phyloP scores from a whole-genome alignment of 805 yeast species.

The Saccharomycopsis schoenii region DNA sequence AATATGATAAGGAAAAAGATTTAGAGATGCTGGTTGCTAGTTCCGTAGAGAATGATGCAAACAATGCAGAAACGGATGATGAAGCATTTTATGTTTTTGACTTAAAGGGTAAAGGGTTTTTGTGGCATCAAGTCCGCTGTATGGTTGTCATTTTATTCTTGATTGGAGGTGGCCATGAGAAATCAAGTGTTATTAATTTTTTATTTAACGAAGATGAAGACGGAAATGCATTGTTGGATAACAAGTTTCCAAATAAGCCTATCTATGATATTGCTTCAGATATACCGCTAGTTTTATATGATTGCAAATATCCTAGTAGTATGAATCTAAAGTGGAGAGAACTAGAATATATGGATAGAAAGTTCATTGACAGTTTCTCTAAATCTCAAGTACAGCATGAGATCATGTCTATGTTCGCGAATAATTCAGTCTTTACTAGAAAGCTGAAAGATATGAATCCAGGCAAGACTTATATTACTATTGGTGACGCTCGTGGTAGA shows the following conservation, averaged over 20 bases:
- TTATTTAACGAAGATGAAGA: conserved; percentile 46
- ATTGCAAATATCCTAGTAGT: conserved; percentile 63
- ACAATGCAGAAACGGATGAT: background rate
- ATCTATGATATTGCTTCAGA: conserved; percentile 84
- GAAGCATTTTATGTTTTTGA: conserved; percentile 58
- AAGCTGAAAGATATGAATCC: conserved; percentile 12
- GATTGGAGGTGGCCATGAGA: conserved; percentile 72
- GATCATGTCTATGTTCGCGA: conserved; percentile 16
- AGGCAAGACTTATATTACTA: conserved; percentile 33
- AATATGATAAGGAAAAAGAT: background rate
- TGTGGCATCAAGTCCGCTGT: conserved; percentile 97
- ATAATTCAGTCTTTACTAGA: conserved; percentile 19
- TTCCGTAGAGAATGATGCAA: conserved; percentile 6
- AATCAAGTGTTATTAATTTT: conserved; percentile 43
- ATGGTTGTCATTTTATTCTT: conserved; percentile 79
- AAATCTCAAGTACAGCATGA: background rate
- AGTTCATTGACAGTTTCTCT: conserved; percentile 1
- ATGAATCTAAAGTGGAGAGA: conserved; percentile 46
- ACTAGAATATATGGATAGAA: conserved; percentile 21
- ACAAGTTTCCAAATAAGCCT: conserved; percentile 51
- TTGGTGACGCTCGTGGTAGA: conserved; percentile 75
- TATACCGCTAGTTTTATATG: conserved; percentile 75
- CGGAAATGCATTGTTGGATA: background rate
- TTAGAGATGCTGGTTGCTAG: conserved; percentile 11
- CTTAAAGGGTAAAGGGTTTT: conserved; percentile 77